Evolutionary conservation across 176 grass and related monocot genomes (phyloP).

Genomic region (Stipa capillata): DNA sequence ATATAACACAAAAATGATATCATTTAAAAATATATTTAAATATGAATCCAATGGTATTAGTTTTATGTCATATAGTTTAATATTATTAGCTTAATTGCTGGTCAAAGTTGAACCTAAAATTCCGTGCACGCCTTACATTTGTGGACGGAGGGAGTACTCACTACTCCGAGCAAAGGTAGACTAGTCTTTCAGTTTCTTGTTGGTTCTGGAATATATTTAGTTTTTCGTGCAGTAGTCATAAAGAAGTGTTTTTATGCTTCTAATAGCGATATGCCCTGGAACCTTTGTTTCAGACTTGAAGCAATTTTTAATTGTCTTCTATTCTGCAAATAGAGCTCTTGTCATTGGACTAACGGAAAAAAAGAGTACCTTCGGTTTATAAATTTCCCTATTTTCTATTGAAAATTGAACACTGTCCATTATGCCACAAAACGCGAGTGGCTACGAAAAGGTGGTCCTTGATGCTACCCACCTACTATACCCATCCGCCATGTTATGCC

Average conservation of each 20-base stretch:
- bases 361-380: neutral
- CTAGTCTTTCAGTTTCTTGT: no score
- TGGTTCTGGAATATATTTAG: no score
- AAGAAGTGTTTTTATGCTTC: neutral
- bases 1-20: no score
- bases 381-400: neutral
- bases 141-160: no score
- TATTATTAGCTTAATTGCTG: no score
- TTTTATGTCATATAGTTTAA: no score
- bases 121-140: no score
- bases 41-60: no score
- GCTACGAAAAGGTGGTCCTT: slow-evolving; percentile 33
- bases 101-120: no score
- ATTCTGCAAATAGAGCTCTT: neutral
- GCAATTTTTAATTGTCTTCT: neutral
- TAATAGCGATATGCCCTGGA: neutral
- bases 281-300: neutral
- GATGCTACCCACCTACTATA: neutral
- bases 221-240: neutral
- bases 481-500: neutral
- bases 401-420: neutral
- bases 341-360: no score
- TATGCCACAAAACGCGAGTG: neutral
- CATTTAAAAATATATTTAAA: no score
- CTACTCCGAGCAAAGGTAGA: neutral